Percentiles rank a stretch among this genome's conserved stretches.
Evolutionary conservation across 1,284 basidiomycete genomes (phyloP).

Genomic region (Cutaneotrichosporon sp.): DNA sequence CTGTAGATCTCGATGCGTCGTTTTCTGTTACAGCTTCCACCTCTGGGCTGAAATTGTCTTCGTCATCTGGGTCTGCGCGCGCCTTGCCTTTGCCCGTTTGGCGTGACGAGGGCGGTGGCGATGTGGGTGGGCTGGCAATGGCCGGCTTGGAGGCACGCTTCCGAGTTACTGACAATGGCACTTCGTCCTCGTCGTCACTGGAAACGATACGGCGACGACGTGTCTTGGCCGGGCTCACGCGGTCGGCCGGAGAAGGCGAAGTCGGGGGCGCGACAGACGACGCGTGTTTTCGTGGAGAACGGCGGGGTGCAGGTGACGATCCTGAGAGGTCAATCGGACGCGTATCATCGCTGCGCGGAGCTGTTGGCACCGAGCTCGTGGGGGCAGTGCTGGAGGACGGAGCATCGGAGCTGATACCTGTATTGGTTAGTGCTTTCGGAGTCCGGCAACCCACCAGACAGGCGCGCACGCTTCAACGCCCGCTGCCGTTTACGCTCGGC

Average conservation of each 20-base stretch:
- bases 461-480: not conserved
- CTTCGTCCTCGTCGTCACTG: slow-evolving; percentile 4
- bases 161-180: not conserved
- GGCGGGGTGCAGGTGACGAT: not conserved
- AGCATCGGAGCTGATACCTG: not conserved
- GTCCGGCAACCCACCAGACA: not conserved
- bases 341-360: slow-evolving; percentile 1
- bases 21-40: too few relatives aligned
- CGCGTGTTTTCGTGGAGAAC: not conserved
- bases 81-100: not conserved
- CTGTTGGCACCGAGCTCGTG: not conserved
- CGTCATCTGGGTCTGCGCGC: not conserved
- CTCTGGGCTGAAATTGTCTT: not conserved
- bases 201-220: not conserved
- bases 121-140: not conserved
- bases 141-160: not conserved
- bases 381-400: not conserved
- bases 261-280: not conserved
- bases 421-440: not conserved
- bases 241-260: not conserved
- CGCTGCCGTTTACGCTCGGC: not conserved
- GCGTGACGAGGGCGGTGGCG: not conserved
- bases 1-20: too few relatives aligned
- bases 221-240: not conserved
- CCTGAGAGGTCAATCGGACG: slow-evolving; percentile 4